Base-by-base conservation (phyloP, 176 grass and related monocot genomes). In the Themeda triandra region DNA sequence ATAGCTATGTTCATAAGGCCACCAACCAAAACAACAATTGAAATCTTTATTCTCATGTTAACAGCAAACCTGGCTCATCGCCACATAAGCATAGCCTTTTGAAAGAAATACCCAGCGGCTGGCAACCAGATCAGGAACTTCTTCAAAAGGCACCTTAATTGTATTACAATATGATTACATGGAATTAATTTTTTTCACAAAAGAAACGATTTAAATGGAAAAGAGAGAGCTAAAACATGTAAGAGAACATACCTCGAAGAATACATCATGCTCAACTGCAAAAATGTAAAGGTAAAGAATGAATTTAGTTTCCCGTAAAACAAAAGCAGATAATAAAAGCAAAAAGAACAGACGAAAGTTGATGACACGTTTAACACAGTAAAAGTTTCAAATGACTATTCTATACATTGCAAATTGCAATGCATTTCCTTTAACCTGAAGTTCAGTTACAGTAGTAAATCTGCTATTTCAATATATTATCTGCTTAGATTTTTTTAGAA, bases 21-120 rank as follows among this genome's bases (percentile, higher is more conserved):
- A 68, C 12, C 11, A 84, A 37, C 27, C 66, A 83, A 84, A 69
- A 65, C 13, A 71, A 68, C 37, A 76, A 60, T 69, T 41, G 66
- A 18, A 79, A 45, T 9, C 44, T 84, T 28, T 48, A 37, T 82
- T 80, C 62, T 45, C 44, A 51, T 79, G 8, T 72, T 77, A 64
- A 67, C 33, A 51, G 75, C 76, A 30, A 58, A 98, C 96, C 96
- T 96, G 96, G 83, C 76, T 94, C 94, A 94, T 98, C 8, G 93
- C 91, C 63, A 98, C 91, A 92, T 93, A 98, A 89, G 96, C 93
- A 91, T 90, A 94, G 82, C 96, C 93, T 87, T 95, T 95, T 60
- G 85, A 89, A 91, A 98, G 36, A 76, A 90, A 96, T 76, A 98
- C 93, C 36, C 89, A 77, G 8, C 93, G 93, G 53, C 66, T 68